A percentile compares a stretch with the other conserved stretches of the same genome.
These are phyloP conservation scores for Candida ovalis DNA, from an alignment of 805 yeast species.

Conservation along the genomic window DNA sequence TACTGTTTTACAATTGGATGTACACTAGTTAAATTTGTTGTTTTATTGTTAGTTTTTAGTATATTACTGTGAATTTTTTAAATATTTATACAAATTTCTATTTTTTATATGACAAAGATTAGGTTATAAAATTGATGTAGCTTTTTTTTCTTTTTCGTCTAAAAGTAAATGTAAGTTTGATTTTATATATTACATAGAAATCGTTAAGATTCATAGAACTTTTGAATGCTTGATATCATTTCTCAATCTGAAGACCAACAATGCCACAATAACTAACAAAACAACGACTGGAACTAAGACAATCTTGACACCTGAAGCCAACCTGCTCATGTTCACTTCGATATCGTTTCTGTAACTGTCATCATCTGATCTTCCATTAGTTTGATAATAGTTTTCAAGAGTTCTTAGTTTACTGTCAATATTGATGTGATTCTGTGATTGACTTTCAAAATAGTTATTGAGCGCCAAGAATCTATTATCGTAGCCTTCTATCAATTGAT, in stretches of 20 bases:
- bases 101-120: too few species aligned
- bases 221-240: conserved; percentile 62
- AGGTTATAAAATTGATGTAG: not conserved
- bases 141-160: not conserved
- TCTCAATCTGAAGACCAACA: conserved; percentile 50
- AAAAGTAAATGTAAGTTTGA: too few species aligned
- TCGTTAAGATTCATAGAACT: conserved; percentile 35
- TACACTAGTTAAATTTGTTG: too few species aligned
- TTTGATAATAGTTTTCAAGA: conserved; percentile 13
- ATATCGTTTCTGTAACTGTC: conserved; percentile 11
- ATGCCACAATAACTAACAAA: conserved; percentile 38
- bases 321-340: conserved; percentile 15
- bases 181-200: not conserved
- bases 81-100: too few species aligned
- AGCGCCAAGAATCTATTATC: conserved; percentile 14
- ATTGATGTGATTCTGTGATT: conserved; percentile 16
- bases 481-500: conserved; percentile 12
- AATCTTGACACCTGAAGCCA: conserved; percentile 19
- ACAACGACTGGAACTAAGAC: conserved; percentile 36
- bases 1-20: too few species aligned
- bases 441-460: conserved; percentile 16
- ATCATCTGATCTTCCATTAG: conserved; percentile 1
- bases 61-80: not conserved
- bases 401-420: conserved; percentile 13
- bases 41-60: not conserved